Base-by-base conservation (phyloP, 768 basidiomycete genomes). In the Pholiota microspora region DNA sequence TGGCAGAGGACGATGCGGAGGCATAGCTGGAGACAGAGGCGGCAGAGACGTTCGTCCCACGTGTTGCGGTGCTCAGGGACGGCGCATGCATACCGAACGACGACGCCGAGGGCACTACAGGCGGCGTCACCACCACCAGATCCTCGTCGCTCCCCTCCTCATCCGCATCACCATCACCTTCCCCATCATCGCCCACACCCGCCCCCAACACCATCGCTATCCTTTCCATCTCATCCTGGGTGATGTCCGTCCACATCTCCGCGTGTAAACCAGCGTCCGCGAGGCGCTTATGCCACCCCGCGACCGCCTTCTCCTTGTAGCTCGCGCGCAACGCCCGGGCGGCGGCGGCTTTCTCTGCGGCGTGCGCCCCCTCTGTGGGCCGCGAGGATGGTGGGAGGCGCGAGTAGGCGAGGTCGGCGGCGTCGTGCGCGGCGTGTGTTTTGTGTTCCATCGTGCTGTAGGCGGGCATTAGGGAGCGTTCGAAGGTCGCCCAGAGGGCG, bases 1-100 rank as follows among this genome's bases (percentile, higher is more conserved):
- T 73, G 7, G 71, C 60, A 27, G 49, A 45, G 2, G 57, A 58
- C 12, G 55, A 29, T 12, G 55, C 71, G 4, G 69, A 71, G 16
- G 21, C 25, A 28, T 40, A 45, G 40, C 51, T 51, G 40, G 61
- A 56, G 16, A 69, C 62, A 7, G 74, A 74, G 53, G 61, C 57
- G 16, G 71, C 62, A 9, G 74, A 74, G 52, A 63, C 59, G 59
- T 73, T 77, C 47, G 67, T 62, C 2, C 67, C 63, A 49, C 72
- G 67, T 28, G 71, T 68, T 27, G 69, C 66, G 35, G 67, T 64
- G 9, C 71, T 71, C 16, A 74, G 62, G 18, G 71, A 67, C 15
- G 71, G 67, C 16, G 64, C 58, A 24, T n/a, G 29, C 29, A 12
- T 6, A 12, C 29, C 54, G 46, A 45, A 61, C 38, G 52, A 27